These are phyloP conservation scores for Celoporthe dispersa DNA, from an alignment of 2,329 filamentous ascomycete genomes.

Conservation along the genomic window DNA sequence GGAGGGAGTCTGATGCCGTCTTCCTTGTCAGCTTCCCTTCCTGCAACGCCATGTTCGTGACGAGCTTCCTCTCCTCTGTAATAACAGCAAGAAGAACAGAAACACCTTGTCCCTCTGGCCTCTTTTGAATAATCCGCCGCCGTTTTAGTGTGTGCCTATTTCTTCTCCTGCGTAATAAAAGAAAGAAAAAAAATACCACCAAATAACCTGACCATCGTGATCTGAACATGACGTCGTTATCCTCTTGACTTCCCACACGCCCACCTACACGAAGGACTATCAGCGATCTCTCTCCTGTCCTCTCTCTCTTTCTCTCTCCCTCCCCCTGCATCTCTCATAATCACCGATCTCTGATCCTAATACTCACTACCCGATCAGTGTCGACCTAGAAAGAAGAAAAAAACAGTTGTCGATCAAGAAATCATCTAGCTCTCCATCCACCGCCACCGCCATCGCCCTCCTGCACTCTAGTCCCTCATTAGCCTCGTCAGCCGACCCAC, in stretches of 20 bases:
- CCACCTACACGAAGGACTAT: background rate
- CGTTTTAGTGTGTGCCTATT: background rate
- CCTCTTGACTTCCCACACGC: background rate
- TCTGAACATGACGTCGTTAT: background rate
- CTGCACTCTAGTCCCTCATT: background rate
- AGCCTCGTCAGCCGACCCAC: background rate
- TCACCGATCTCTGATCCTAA: background rate
- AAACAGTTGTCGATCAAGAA: background rate
- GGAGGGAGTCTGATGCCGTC: background rate
- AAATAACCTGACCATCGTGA: background rate
- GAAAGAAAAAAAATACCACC: no score
- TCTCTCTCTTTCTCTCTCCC: background rate
- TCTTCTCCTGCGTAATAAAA: no score
- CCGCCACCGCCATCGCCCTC: background rate
- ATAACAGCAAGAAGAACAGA: background rate
- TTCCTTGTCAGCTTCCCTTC: background rate
- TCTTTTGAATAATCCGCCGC: background rate
- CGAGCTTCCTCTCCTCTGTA: background rate
- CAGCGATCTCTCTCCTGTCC: background rate
- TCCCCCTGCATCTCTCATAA: background rate
- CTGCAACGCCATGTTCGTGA: background rate
- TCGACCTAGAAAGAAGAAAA: background rate
- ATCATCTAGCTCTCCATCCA: background rate
- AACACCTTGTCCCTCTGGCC: background rate
- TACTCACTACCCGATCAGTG: background rate